These are phyloP conservation scores for Hymenoscyphus salicellus DNA, from an alignment of 2,329 filamentous ascomycete species.

Conservation along the genomic window DNA sequence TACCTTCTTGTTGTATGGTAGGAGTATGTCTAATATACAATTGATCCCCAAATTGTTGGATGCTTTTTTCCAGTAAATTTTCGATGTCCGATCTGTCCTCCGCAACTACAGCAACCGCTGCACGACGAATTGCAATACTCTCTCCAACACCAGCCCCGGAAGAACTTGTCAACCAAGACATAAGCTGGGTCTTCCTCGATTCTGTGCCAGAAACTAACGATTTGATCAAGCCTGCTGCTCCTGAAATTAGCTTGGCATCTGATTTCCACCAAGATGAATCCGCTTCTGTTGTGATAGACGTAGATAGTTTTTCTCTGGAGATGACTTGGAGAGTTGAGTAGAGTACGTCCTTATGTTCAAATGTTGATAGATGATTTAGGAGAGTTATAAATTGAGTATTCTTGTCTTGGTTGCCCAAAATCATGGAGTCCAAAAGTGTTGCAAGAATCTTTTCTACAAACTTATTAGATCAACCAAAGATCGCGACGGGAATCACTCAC, in stretches of 20 bases:
- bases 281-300: slow-evolving; percentile 26
- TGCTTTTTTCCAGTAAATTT: slow-evolving; percentile 61
- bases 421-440: slow-evolving; percentile 26
- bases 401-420: slow-evolving; percentile 25
- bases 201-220: slow-evolving; percentile 48
- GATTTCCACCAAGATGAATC: slow-evolving; percentile 34
- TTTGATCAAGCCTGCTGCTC: slow-evolving; percentile 56
- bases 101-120: slow-evolving; percentile 57
- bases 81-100: slow-evolving; percentile 51
- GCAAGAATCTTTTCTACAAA: slow-evolving; percentile 29
- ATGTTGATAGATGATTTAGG: slow-evolving; percentile 25
- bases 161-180: slow-evolving; percentile 63
- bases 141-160: slow-evolving; percentile 65
- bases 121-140: slow-evolving; percentile 63
- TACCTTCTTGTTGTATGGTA: slow-evolving; percentile 84
- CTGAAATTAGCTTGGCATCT: slow-evolving; percentile 46
- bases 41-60: slow-evolving; percentile 77
- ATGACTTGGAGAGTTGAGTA: slow-evolving; percentile 29
- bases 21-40: slow-evolving; percentile 84
- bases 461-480: slow-evolving; percentile 13
- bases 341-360: slow-evolving; percentile 34
- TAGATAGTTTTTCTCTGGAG: slow-evolving; percentile 29
- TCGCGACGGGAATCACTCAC: slow-evolving; percentile 18
- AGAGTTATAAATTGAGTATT: slow-evolving; percentile 26
- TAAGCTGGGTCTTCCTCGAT: slow-evolving; percentile 51